A percentile compares a stretch with the other conserved stretches of the same genome.
Evolutionary conservation across 495 filamentous ascomycete species (phyloP).

Genomic region (Halenospora varia): DNA sequence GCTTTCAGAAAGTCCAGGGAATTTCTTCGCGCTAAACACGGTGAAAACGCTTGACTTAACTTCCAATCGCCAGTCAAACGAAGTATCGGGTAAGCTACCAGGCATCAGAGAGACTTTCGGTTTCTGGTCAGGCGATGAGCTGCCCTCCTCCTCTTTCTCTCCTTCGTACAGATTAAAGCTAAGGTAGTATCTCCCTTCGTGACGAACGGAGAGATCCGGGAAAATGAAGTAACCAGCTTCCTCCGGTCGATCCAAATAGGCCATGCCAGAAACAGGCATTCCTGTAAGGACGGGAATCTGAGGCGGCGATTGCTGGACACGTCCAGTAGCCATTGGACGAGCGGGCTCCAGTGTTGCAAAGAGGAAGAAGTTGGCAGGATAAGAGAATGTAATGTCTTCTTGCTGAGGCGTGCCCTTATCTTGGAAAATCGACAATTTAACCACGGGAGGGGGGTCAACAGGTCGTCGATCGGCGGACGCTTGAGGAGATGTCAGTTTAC

Average conservation of each 20-base stretch:
- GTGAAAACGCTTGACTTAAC: conserved; percentile 84
- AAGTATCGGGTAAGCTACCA: neutral
- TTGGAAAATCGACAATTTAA: conserved; percentile 76
- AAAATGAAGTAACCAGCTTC: conserved; percentile 98
- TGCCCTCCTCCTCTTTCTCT: conserved; percentile 58
- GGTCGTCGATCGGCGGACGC: conserved; percentile 92
- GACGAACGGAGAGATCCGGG: conserved; percentile 92
- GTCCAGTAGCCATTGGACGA: conserved; percentile 78
- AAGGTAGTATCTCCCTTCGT: conserved; percentile 87
- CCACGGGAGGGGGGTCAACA: conserved; percentile 92
- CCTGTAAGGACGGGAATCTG: conserved; percentile 84
- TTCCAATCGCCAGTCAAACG: conserved; percentile 58
- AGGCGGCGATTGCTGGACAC: conserved; percentile 57
- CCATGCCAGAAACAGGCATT: conserved; percentile 93
- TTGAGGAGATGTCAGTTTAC: neutral
- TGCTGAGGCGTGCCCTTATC: conserved; percentile 55
- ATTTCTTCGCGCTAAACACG: conserved; percentile 98
- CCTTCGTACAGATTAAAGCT: conserved; percentile 93
- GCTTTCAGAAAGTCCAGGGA: conserved; percentile 90
- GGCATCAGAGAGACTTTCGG: conserved; percentile 22
- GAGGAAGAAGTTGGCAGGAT: conserved; percentile 96
- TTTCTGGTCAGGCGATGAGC: conserved; percentile 22
- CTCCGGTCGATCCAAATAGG: conserved; percentile 86
- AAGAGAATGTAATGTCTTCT: conserved; percentile 81
- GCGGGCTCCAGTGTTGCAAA: conserved; percentile 86